Evolutionary conservation across 2,329 filamentous ascomycete genomes (phyloP).

Genomic region (Aaosphaeria arxii): DNA sequence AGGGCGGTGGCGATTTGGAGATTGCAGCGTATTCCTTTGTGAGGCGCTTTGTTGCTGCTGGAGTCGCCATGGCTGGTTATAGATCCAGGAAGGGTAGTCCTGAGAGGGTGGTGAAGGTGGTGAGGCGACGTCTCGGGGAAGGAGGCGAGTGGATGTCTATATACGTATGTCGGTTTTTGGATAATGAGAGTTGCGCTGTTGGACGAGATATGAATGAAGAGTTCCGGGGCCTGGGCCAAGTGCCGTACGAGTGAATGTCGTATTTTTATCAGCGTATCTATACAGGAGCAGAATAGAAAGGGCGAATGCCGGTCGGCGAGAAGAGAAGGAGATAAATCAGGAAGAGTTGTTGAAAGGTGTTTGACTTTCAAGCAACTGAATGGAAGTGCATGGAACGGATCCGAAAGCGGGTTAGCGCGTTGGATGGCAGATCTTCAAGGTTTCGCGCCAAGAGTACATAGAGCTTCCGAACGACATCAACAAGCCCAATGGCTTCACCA

Average conservation of each 20-base stretch:
- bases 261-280: too few relatives aligned
- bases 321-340: too few relatives aligned
- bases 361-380: too few relatives aligned
- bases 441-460: conserved; percentile 17
- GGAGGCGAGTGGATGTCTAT: not conserved
- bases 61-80: conserved; percentile 34
- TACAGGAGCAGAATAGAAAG: too few relatives aligned
- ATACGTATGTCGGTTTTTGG: not conserved
- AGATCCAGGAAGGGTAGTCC: not conserved
- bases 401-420: too few relatives aligned
- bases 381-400: too few relatives aligned
- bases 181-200: too few relatives aligned
- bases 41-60: conserved; percentile 45
- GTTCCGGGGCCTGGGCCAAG: too few relatives aligned
- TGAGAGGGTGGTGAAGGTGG: not conserved
- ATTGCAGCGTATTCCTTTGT: conserved; percentile 65
- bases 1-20: conserved; percentile 76
- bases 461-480: conserved; percentile 20
- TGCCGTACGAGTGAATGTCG: too few relatives aligned
- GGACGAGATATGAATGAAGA: too few relatives aligned
- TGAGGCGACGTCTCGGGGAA: not conserved
- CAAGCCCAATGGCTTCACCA: conserved; percentile 41
- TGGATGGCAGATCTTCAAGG: not conserved
- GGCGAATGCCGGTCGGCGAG: too few relatives aligned
- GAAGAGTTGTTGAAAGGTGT: too few relatives aligned